Percentiles rank a stretch among this genome's conserved stretches.
These are phyloP conservation scores for Phytophthora lateralis DNA, from an alignment of 352 stramenopile species.

Conservation along the genomic window DNA sequence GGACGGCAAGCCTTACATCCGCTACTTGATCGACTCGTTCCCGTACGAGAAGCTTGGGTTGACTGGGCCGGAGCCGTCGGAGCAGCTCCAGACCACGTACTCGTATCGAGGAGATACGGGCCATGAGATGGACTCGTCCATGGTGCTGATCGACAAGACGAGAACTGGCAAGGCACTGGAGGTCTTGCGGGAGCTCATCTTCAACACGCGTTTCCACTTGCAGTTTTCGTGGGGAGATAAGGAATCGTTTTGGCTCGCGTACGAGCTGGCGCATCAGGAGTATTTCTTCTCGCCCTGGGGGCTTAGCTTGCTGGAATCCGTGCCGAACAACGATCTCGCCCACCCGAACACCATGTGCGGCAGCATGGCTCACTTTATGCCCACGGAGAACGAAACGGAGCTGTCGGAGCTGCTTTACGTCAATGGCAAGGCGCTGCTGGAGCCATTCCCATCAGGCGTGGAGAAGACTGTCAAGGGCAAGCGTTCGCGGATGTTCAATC, in stretches of 20 bases:
- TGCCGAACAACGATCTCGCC: constrained; percentile 38
- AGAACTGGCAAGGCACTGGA: constrained; percentile 42
- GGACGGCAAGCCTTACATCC: constrained; percentile 40
- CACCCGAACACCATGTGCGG: constrained; percentile 49
- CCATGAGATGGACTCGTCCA: constrained; percentile 67
- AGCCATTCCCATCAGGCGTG: constrained; percentile 43
- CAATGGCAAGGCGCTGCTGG: constrained; percentile 37
- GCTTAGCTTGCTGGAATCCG: constrained; percentile 38
- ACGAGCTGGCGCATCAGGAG: constrained; percentile 50
- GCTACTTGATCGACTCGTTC: constrained; percentile 45
- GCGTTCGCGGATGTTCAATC: constrained; percentile 44
- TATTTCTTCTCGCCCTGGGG: constrained; percentile 66
- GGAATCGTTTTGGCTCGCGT: constrained; percentile 58
- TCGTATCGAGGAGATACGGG: constrained; percentile 43
- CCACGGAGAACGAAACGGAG: constrained; percentile 27
- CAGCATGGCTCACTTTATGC: constrained; percentile 52
- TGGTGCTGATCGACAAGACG: constrained; percentile 55
- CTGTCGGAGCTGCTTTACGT: constrained; percentile 37
- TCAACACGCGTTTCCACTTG: constrained; percentile 40
- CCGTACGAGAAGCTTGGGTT: constrained; percentile 53
- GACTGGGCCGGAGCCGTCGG: constrained; percentile 33
- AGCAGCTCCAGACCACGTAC: constrained; percentile 44
- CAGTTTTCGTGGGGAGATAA: constrained; percentile 65
- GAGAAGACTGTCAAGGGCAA: constrained; percentile 41
- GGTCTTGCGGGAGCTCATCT: constrained; percentile 53